Base-by-base conservation (phyloP, 148 eudicot species). In the Chenopodium suecicum region DNA sequence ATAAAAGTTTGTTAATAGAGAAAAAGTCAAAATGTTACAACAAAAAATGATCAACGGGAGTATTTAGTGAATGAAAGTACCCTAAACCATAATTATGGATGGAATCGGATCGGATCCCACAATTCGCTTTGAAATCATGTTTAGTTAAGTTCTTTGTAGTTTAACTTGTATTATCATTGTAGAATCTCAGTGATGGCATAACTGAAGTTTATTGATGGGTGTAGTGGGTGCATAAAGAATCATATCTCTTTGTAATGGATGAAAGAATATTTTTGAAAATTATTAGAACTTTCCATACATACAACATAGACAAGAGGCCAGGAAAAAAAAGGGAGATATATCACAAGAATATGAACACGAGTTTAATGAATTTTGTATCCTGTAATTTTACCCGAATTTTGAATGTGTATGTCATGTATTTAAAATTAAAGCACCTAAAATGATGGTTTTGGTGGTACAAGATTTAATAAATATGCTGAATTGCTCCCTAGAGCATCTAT, bases 191-290 rank as follows among this genome's bases (percentile, higher is more conserved):
- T 32, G 48, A 78, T 64, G 71, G 60, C 34, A 58, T 23, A 7
- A 71, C 11, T 72, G 2, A 58, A 25, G 20, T 62, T 80, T 70
- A 62, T 71, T 71, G 63, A 23, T 1, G 67, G 32, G 32, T 31
- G 32, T 2, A 56, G 12, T 8, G 31, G 37, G 29, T 60, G 27
- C 32, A 60, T 62, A 2, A 62, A 80, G 82, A 73, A 80, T 73
- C 34, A 72, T 60, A 80, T 80, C 82, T 80, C 10, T 56, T 2
- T 56, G 41, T 44, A 41, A 37, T 71, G 75, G 75, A 75, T 56
- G 48, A 11, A 7, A 76, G 67, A 73, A 73, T 73, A 48, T 19
- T 70, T 44, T 32, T 16, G 19, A 54, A 31, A 70, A 34, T 22
- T 7, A 34, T 76, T 76, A 9, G 78, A 76, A 58, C 68, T 76